Evolutionary conservation across 2,329 filamentous ascomycete genomes (phyloP).

Genomic region (Ophiocordyceps camponoti-saundersi): DNA sequence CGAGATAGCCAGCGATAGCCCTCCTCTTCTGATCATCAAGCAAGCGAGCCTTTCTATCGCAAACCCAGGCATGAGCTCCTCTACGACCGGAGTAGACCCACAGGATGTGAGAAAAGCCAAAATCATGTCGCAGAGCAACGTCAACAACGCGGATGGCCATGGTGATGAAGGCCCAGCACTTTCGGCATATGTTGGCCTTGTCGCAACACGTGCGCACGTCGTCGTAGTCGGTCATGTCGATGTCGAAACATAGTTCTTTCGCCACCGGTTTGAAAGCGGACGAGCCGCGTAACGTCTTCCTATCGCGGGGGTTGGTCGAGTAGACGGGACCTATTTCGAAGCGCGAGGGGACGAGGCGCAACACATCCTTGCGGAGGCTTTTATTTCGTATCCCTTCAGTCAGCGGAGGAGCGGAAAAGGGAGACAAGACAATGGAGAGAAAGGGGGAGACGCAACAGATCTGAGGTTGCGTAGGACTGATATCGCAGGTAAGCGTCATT

Average conservation of each 20-base stretch:
- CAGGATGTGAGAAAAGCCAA: constrained; percentile 90
- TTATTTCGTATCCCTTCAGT: not conserved
- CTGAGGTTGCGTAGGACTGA: constrained; percentile 45
- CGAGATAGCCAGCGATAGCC: constrained; percentile 77
- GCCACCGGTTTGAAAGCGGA: constrained; percentile 70
- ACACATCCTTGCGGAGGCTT: constrained; percentile 77
- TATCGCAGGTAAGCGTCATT: constrained; percentile 89
- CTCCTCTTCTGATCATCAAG: constrained; percentile 76
- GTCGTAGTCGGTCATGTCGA: constrained; percentile 98
- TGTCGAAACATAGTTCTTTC: constrained; percentile 97
- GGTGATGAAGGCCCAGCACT: constrained; percentile 94
- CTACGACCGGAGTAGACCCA: constrained; percentile 97
- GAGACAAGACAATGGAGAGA: not conserved
- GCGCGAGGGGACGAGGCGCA: constrained; percentile 74
- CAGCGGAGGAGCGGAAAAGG: not conserved
- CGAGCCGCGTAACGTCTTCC: constrained; percentile 69
- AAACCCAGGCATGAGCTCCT: constrained; percentile 97
- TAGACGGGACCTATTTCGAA: constrained; percentile 99
- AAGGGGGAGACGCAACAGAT: constrained; percentile 28
- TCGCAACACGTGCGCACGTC: constrained; percentile 90
- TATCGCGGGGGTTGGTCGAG: constrained; percentile 79
- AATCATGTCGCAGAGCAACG: constrained; percentile 73
- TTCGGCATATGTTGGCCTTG: constrained; percentile 81
- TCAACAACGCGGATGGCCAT: constrained; percentile 96
- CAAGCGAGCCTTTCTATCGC: constrained; percentile 68